These are phyloP conservation scores for Kwoniella sp. DNA, from an alignment of 768 basidiomycete species.

Conservation along the genomic window DNA sequence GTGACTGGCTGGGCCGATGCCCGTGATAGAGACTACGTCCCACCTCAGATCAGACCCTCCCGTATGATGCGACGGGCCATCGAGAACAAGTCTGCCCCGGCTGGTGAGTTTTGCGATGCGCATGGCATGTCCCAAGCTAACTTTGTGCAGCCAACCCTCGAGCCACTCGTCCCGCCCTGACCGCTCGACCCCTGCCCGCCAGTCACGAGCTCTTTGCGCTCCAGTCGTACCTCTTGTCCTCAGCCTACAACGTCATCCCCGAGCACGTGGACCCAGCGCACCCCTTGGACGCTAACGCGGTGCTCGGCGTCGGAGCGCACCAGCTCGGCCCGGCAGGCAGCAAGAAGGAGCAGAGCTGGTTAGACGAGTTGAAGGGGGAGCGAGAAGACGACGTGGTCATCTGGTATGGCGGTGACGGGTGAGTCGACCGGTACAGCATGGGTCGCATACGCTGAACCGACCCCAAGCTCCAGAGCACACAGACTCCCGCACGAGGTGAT, in stretches of 20 bases:
- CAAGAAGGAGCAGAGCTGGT: conserved; percentile 15
- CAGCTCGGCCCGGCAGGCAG: conserved; percentile 28
- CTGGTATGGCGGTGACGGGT: conserved; percentile 40
- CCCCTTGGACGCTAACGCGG: conserved; percentile 38
- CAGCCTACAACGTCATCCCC: conserved; percentile 35
- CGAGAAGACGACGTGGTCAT: conserved; percentile 39
- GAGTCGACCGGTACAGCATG: neutral
- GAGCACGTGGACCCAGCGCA: conserved; percentile 16
- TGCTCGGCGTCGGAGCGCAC: conserved; percentile 25
- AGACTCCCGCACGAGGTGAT: conserved; percentile 17
- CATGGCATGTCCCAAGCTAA: too few relatives aligned
- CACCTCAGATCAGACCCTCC: conserved; percentile 29
- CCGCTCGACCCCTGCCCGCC: conserved; percentile 29
- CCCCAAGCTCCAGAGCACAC: neutral
- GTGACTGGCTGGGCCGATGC: conserved; percentile 21
- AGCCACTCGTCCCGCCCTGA: conserved; percentile 4
- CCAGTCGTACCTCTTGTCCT: conserved; percentile 45
- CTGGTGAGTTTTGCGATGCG: conserved; percentile 19
- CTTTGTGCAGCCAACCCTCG: conserved; percentile 12
- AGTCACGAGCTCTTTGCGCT: conserved; percentile 48
- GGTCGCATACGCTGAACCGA: neutral
- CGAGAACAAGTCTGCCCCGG: conserved; percentile 9
- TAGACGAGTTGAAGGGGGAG: conserved; percentile 39
- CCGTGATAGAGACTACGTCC: conserved; percentile 27
- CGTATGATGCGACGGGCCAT: conserved; percentile 23